Base-by-base conservation (phyloP, 345 rosid genomes). In the Capsella bursapastoris region DNA sequence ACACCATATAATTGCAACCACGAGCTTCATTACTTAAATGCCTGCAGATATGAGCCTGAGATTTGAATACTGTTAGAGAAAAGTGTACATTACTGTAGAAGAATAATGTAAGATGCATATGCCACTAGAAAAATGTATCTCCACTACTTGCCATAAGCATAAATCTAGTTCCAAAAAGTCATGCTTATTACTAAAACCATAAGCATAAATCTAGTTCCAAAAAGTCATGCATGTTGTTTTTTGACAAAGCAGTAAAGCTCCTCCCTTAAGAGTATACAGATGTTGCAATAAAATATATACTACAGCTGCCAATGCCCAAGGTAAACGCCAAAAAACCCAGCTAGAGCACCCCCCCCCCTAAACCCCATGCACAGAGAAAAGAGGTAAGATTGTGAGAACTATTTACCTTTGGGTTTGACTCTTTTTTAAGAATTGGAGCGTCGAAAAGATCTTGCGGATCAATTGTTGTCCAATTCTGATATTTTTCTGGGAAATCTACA, bases 1-100 rank as follows among this genome's bases (percentile, higher is more conserved):
- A 71, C 51, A 94, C 96, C 86, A 94, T 78, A 80, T 89, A 80
- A 81, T 76, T 74, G 82, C 94, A 94, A 18, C 97, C 88, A 48
- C 85, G 90, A 78, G 97, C 94, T 85, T 94, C 98, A 56, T 87
- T 89, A 80, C 92, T 87, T 82, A 94, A 80, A 83, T 94, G 96
- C 85, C 90, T 87, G 60, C 82, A 57, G 61, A 94, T 85, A 85
- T 86, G 95, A 70, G 85, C 96, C 98, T 94, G 80, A 55, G 68
- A 15, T 50, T 37, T 58, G 25, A 25, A 65, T 49, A 65, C 31
- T 56, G 65, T 82, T 67, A 72, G 79, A 80, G 28, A 68, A 44
- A 62, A 52, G 35, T 40, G 25, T 22, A 59, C 61, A 65, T 28
- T 47, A 60, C 37, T 12, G 1, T 28, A 73, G 16, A 61, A 6